Evolutionary conservation across 1,139 yeast species (phyloP), one percentile per base, ranked within the genome.

Genomic region (Suhomyces bribrorum): DNA sequence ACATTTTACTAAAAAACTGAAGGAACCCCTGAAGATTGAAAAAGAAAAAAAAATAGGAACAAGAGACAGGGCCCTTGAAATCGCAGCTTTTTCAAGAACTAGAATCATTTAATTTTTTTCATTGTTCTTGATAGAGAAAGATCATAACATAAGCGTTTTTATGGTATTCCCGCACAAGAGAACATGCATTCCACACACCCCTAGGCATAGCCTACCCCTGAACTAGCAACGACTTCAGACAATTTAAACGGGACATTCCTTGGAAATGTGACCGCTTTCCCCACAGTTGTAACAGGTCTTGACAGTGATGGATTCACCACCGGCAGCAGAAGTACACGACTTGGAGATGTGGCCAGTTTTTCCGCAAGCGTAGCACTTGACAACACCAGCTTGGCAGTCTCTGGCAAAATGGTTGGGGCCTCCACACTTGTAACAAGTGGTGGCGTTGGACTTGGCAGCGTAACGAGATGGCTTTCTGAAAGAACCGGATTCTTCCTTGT

Each of bases 381-480:
- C 79, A 43, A 54, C 59, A 50, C 77, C 75, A 46, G 88, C 89
- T 66, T 83, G 87, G 66, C 96, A 87, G 65, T 86, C 95, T 69
- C 88, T 83, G 47, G 95, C 95, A 68, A 81, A 84, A 65, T 87
- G 96, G 80, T 86, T 86, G 61, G 94, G 90, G 49, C 94, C 95
- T 57, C 95, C 95, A 65, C 95, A 87, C 69, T 83, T 86, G 83
- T 84, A 86, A 69, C 95, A 87, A 43, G 89, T 80, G 47, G 86
- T 77, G 48, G 74, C 73, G 45, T 62, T 48, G 26, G 53, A 38
- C 27, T 37, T 37, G 36, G 27, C 32, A 32, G 39, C 26, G 43
- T 37, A 38, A 38, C 55, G 47, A 32, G 45, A 43, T 27, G 47
- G 48, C 42, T 45, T 45, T 44, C 44, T 46, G 32, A 25, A 28